Conservation (phyloP, 805 yeast genomes). For the Lachancea nothofagi region DNA sequence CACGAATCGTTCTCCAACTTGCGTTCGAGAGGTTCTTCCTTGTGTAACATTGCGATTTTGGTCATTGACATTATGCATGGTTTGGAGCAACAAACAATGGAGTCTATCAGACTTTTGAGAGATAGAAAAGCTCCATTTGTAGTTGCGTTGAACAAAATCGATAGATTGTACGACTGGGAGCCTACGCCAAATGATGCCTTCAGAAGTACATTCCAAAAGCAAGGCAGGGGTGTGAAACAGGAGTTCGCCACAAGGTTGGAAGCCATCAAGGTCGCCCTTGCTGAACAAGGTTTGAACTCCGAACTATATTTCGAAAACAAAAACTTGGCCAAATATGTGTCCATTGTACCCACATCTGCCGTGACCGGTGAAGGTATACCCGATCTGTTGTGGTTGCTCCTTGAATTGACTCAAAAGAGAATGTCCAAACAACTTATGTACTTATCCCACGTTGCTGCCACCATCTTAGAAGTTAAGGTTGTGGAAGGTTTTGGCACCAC, state of each 20-base stretch:
- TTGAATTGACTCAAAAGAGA: slow-evolving; percentile 95
- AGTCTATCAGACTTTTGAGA: slow-evolving; percentile 84
- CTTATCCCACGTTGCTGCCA: slow-evolving; percentile 84
- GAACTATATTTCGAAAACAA: slow-evolving; percentile 94
- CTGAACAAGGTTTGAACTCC: slow-evolving; percentile 98
- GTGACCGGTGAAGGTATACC: slow-evolving; percentile 99
- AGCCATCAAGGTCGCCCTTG: slow-evolving; percentile 80
- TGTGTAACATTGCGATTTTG: slow-evolving; percentile 97
- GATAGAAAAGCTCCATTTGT: slow-evolving; percentile 97
- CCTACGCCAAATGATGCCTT: slow-evolving; percentile 85
- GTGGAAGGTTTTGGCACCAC: slow-evolving; percentile 98
- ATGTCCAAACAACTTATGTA: slow-evolving; percentile 98
- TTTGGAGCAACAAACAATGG: slow-evolving; percentile 94
- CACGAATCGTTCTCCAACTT: slow-evolving; percentile 98
- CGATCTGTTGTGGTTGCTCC: slow-evolving; percentile 89
- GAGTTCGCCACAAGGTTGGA: slow-evolving; percentile 88
- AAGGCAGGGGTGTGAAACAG: slow-evolving; percentile 76
- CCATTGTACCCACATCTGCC: slow-evolving; percentile 97
- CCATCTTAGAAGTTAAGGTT: slow-evolving; percentile 94
- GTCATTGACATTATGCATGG: slow-evolving; percentile 99
- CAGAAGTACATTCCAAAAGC: slow-evolving; percentile 87
- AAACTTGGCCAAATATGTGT: slow-evolving; percentile 87
- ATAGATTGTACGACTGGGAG: slow-evolving; percentile 95
- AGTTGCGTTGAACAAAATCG: slow-evolving; percentile 95
- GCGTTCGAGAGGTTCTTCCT: slow-evolving; percentile 97